Conservation (phyloP, 2,329 filamentous ascomycete genomes). For the Exophiala alcalophila region DNA sequence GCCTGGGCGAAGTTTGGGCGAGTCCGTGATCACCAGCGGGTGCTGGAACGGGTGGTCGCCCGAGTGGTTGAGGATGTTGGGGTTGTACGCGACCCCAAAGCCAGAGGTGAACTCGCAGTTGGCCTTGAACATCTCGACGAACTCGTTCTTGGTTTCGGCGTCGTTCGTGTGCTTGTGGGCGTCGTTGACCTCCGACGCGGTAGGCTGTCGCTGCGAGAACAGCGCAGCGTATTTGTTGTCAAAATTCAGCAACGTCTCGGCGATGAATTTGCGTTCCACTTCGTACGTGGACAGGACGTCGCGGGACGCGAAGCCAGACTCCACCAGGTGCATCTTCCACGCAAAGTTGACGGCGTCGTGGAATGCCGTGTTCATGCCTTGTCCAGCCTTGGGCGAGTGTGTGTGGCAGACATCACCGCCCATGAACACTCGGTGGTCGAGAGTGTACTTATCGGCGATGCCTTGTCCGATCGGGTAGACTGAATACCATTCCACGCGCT, state of each 20-base stretch:
- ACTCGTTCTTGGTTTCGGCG: slow-evolving; percentile 64
- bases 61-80: slow-evolving; percentile 83
- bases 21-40: slow-evolving; percentile 58
- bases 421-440: slow-evolving; percentile 65
- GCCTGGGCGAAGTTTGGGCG: slow-evolving; percentile 67
- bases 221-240: slow-evolving; percentile 87
- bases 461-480: slow-evolving; percentile 65
- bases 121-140: slow-evolving; percentile 86
- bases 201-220: slow-evolving; percentile 75
- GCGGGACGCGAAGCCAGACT: slow-evolving; percentile 73
- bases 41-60: slow-evolving; percentile 68
- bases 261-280: slow-evolving; percentile 76
- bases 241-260: slow-evolving; percentile 79
- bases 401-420: slow-evolving; percentile 65
- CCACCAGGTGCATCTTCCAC: slow-evolving; percentile 94
- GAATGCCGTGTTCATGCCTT: slow-evolving; percentile 63
- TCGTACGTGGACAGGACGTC: slow-evolving; percentile 81
- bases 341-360: slow-evolving; percentile 76
- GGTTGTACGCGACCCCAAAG: slow-evolving; percentile 81
- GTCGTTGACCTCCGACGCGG: slow-evolving; percentile 67
- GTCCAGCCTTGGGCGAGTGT: slow-evolving; percentile 62
- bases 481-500: slow-evolving; percentile 64
- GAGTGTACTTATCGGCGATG: slow-evolving; percentile 62
- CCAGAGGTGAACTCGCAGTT: slow-evolving; percentile 89
- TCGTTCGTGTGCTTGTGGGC: slow-evolving; percentile 46